Evolutionary conservation across 768 basidiomycete species (phyloP).

Genomic region (Wakefieldia striispora): DNA sequence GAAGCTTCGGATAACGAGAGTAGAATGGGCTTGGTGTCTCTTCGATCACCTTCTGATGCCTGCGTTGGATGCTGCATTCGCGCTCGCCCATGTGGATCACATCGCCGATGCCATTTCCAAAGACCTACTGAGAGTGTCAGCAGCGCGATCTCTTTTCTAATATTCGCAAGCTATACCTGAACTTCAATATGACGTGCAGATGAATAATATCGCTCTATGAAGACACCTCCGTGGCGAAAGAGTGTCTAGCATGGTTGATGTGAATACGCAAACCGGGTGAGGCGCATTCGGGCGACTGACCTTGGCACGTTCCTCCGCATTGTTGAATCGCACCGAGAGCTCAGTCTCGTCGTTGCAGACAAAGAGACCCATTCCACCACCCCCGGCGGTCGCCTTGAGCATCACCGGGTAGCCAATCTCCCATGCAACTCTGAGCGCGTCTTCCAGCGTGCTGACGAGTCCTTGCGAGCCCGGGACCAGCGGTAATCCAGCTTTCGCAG

Average conservation of each 20-base stretch:
- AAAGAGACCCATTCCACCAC: slow-evolving; percentile 67
- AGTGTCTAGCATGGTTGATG: slow-evolving; percentile 32
- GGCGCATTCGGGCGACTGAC: slow-evolving; percentile 30
- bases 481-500: slow-evolving; percentile 45
- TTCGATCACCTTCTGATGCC: slow-evolving; percentile 74
- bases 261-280: not conserved
- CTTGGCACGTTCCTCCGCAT: slow-evolving; percentile 42
- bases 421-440: slow-evolving; percentile 40
- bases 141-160: not conserved
- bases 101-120: slow-evolving; percentile 60
- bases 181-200: slow-evolving; percentile 64
- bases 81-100: slow-evolving; percentile 67
- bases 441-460: slow-evolving; percentile 40
- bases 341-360: slow-evolving; percentile 46
- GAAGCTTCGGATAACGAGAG: slow-evolving; percentile 39
- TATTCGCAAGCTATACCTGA: slow-evolving; percentile 38
- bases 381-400: slow-evolving; percentile 66
- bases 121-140: slow-evolving; percentile 42
- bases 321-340: slow-evolving; percentile 35
- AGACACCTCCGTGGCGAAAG: slow-evolving; percentile 51
- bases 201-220: slow-evolving; percentile 58
- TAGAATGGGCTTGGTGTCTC: slow-evolving; percentile 66
- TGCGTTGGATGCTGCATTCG: slow-evolving; percentile 66
- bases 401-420: slow-evolving; percentile 59
- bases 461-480: slow-evolving; percentile 58